Conservation (phyloP, 192 early-diverging fungal species). For the Mortierella claussenii region DNA sequence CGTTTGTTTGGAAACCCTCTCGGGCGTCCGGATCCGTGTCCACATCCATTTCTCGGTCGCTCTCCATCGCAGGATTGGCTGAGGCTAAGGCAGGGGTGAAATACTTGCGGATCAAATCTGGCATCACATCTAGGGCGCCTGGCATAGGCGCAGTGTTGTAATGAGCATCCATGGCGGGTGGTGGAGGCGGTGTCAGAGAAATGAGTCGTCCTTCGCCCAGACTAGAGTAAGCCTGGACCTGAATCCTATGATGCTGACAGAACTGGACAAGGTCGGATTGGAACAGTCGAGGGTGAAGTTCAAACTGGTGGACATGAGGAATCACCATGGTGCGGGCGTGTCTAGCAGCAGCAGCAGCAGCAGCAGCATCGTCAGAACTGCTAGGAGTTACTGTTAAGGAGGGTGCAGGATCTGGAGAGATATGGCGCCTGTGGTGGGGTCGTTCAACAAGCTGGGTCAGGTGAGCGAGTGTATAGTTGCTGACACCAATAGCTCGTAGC, state of each 20-base stretch:
- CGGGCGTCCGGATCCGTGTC: neutral
- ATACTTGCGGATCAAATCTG: constrained; percentile 51
- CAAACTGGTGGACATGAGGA: constrained; percentile 78
- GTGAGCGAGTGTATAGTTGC: constrained; percentile 73
- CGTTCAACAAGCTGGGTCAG: constrained; percentile 65
- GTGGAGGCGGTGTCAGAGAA: constrained; percentile 11
- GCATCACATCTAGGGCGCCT: constrained; percentile 37
- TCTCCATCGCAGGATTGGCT: neutral
- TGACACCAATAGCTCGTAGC: constrained; percentile 75
- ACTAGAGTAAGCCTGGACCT: constrained; percentile 77
- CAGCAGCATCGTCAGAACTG: neutral
- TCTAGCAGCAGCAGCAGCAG: neutral
- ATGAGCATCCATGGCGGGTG: constrained; percentile 23
- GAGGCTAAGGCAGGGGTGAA: constrained; percentile 7
- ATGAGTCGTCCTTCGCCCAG: constrained; percentile 70
- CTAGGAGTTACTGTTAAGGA: constrained; percentile 20
- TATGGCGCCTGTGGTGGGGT: constrained; percentile 4
- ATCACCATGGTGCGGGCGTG: constrained; percentile 57
- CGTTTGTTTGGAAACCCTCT: no score
- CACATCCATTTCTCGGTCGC: constrained; percentile 9
- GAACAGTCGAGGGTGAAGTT: constrained; percentile 72
- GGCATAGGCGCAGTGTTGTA: constrained; percentile 19
- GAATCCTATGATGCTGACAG: constrained; percentile 65
- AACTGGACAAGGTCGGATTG: constrained; percentile 67
- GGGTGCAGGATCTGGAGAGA: neutral